Evolutionary conservation across 176 grass and related monocot species (phyloP).

Genomic region (Musa beccarii): DNA sequence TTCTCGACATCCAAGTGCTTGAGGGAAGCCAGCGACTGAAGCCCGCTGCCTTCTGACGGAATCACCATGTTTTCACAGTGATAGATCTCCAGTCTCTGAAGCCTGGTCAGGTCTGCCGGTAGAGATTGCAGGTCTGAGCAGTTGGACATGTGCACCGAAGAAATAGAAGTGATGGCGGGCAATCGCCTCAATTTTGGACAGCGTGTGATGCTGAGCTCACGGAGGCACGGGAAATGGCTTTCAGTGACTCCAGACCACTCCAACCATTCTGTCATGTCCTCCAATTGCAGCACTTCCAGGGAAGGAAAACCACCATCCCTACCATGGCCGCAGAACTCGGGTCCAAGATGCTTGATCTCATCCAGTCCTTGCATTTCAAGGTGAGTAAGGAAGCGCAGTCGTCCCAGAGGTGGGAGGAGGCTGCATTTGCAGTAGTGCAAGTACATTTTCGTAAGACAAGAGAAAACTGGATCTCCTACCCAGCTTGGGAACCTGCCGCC

Average conservation of each 20-base stretch:
- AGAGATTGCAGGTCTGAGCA: not conserved
- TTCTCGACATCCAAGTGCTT: slow-evolving; percentile 1
- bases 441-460: not conserved
- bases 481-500: slow-evolving; percentile 5
- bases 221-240: not conserved
- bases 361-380: not conserved
- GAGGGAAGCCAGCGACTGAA: not conserved
- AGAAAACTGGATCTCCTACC: not conserved
- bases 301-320: not conserved
- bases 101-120: not conserved
- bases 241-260: not conserved
- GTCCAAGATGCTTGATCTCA: not conserved
- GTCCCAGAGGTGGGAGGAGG: not conserved
- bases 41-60: not conserved
- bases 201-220: not conserved
- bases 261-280: not conserved
- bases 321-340: not conserved
- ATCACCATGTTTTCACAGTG: not conserved
- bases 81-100: not conserved
- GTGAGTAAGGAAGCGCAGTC: not conserved
- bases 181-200: slow-evolving; percentile 1
- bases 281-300: not conserved
- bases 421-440: slow-evolving; percentile 4
- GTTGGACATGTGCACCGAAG: not conserved
- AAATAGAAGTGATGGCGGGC: not conserved